phyloP scores from a whole-genome alignment of 805 yeast species.

The Yarrowia sp. region DNA sequence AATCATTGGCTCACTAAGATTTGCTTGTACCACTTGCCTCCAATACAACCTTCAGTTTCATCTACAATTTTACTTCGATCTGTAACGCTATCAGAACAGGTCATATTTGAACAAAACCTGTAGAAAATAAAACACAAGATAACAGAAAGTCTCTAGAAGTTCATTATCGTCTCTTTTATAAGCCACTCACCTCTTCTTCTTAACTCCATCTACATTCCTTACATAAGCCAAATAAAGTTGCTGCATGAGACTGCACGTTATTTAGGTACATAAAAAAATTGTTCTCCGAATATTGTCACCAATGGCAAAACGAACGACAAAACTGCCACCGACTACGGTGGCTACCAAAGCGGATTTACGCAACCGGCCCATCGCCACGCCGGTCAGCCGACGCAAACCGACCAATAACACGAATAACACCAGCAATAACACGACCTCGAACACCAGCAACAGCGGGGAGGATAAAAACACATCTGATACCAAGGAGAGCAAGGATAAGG shows the following conservation, averaged over 20 bases:
- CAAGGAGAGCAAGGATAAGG: constrained; percentile 1
- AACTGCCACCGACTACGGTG: constrained; percentile 18
- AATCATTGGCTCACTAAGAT: neutral
- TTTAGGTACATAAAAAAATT: constrained; percentile 12
- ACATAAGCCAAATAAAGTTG: constrained; percentile 4
- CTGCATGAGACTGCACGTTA: constrained; percentile 2
- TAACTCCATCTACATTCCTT: neutral
- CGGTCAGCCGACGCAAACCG: constrained; percentile 8
- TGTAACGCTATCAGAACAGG: no score
- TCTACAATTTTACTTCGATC: no score
- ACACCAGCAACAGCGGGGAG: neutral
- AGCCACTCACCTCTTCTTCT: neutral
- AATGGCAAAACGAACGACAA: constrained; percentile 19
- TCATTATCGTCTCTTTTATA: no score
- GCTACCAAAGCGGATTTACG: constrained; percentile 19
- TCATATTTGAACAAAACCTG: neutral
- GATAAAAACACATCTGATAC: neutral
- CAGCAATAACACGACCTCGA: neutral
- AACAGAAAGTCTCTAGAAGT: neutral
- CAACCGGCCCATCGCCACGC: constrained; percentile 14
- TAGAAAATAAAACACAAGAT: neutral
- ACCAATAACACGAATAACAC: neutral
- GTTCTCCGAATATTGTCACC: constrained; percentile 17
- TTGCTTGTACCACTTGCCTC: no score
- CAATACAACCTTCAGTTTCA: no score